These are phyloP conservation scores for Chlorella vulgaris DNA, from an alignment of 139 green algal genomes.

Conservation along the genomic window DNA sequence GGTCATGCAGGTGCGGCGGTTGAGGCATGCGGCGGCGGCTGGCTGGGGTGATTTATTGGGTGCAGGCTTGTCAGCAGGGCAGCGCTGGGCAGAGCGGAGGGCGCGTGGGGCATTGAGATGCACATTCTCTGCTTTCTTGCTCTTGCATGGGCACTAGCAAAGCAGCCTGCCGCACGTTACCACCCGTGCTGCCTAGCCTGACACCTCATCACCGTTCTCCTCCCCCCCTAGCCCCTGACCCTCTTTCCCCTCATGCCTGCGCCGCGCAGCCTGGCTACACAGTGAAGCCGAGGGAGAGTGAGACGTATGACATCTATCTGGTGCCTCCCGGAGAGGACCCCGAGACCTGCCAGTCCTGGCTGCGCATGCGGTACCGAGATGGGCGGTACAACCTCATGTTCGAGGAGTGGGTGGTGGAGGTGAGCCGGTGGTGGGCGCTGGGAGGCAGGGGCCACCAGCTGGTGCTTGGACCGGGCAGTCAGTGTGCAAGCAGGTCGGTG, in stretches of 20 bases:
- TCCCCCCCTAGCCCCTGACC: too few relatives aligned
- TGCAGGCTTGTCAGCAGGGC: too few relatives aligned
- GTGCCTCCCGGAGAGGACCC: constrained; percentile 80
- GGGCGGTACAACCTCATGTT: constrained; percentile 98
- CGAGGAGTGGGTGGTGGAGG: constrained; percentile 95
- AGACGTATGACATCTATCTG: constrained; percentile 95
- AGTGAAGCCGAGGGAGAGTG: constrained; percentile 47
- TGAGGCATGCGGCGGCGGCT: not conserved
- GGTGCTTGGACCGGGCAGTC: not conserved
- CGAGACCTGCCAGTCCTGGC: constrained; percentile 94
- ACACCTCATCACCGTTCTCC: too few relatives aligned
- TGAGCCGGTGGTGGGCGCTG: not conserved
- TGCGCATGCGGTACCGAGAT: constrained; percentile 97
- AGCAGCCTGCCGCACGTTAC: too few relatives aligned
- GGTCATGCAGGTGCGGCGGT: not conserved
- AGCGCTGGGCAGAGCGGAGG: not conserved
- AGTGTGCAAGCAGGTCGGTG: not conserved
- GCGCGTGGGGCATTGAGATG: not conserved
- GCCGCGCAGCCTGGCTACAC: constrained; percentile 7
- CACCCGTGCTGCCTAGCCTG: too few relatives aligned
- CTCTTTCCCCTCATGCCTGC: not conserved
- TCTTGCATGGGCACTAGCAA: too few relatives aligned
- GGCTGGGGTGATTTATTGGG: not conserved
- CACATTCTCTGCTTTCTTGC: too few relatives aligned
- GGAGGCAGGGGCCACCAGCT: not conserved